Percentiles rank a stretch among this genome's conserved stretches.
Evolutionary conservation across 495 filamentous ascomycete species (phyloP).

Genomic region (Staphylotrichum longicolle): DNA sequence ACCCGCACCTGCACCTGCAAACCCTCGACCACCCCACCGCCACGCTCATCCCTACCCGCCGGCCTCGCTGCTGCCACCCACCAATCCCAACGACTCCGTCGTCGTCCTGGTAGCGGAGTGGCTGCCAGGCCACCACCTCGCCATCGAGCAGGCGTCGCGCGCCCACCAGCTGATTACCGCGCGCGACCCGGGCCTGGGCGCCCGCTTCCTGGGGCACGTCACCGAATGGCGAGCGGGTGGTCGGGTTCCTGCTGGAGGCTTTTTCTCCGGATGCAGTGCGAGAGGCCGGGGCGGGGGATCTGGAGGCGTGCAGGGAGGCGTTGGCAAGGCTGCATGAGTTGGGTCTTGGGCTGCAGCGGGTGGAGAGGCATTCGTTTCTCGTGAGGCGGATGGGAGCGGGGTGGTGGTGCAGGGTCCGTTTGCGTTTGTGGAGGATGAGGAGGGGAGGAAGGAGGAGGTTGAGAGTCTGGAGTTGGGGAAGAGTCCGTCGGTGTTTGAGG

Average conservation of each 20-base stretch:
- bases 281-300: not conserved
- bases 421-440: not conserved
- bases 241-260: constrained; percentile 3
- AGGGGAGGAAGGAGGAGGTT: not conserved
- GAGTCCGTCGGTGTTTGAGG: constrained; percentile 1
- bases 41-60: not conserved
- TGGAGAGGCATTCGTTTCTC: constrained; percentile 1
- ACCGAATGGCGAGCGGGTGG: constrained; percentile 1
- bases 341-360: not conserved
- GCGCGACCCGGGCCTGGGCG: constrained; percentile 2
- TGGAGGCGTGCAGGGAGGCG: not conserved
- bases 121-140: not conserved
- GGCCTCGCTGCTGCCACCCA: not conserved
- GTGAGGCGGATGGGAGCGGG: not conserved
- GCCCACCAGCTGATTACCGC: not conserved
- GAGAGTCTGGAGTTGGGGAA: not conserved
- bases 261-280: not conserved
- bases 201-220: constrained; percentile 4
- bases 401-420: constrained; percentile 4
- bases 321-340: not conserved
- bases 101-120: not conserved
- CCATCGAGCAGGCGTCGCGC: not conserved
- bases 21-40: no score
- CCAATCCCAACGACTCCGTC: no score
- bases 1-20: no score